Percentiles rank a stretch among this genome's conserved stretches.
Evolutionary conservation across 169 alveolate genomes (phyloP).

Genomic region (Besnoitia besnoiti): DNA sequence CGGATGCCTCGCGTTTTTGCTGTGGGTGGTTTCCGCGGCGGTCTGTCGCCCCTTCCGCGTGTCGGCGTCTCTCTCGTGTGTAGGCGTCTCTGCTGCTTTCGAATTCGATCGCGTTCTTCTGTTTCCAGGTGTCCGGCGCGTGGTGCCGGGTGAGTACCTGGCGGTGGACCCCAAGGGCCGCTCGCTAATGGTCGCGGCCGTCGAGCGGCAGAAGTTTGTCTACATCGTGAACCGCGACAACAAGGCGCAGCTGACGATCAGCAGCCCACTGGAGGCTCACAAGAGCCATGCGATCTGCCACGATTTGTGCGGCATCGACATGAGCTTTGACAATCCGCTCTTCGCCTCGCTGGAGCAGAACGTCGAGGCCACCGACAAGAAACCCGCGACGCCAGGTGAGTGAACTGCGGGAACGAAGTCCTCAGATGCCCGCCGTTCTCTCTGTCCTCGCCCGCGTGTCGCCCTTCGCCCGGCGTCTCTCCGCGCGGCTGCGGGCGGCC

Average conservation of each 20-base stretch:
- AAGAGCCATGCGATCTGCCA: slow-evolving; percentile 93
- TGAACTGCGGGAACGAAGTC: background rate
- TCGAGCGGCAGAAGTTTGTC: slow-evolving; percentile 98
- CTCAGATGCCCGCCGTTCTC: background rate
- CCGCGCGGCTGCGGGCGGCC: background rate
- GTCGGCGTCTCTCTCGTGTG: background rate
- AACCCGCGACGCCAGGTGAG: slow-evolving; percentile 28
- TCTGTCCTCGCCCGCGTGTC: background rate
- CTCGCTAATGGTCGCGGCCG: slow-evolving; percentile 98
- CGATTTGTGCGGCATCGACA: slow-evolving; percentile 93
- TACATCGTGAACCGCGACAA: slow-evolving; percentile 96
- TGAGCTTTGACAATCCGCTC: slow-evolving; percentile 94
- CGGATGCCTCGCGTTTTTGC: background rate
- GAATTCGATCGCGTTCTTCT: background rate
- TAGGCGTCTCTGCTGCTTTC: background rate
- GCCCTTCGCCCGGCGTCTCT: background rate
- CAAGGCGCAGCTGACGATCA: slow-evolving; percentile 92
- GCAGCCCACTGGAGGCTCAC: slow-evolving; percentile 96
- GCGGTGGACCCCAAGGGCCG: slow-evolving; percentile 99
- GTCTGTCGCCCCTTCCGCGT: background rate
- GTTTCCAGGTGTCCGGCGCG: slow-evolving; percentile 54
- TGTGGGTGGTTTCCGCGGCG: background rate
- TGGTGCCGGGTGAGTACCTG: slow-evolving; percentile 96
- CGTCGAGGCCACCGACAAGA: slow-evolving; percentile 87
- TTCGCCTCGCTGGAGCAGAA: slow-evolving; percentile 97